phyloP scores from a whole-genome alignment of 2,329 filamentous ascomycete species.

The Aspergillus quadrilineatus region DNA sequence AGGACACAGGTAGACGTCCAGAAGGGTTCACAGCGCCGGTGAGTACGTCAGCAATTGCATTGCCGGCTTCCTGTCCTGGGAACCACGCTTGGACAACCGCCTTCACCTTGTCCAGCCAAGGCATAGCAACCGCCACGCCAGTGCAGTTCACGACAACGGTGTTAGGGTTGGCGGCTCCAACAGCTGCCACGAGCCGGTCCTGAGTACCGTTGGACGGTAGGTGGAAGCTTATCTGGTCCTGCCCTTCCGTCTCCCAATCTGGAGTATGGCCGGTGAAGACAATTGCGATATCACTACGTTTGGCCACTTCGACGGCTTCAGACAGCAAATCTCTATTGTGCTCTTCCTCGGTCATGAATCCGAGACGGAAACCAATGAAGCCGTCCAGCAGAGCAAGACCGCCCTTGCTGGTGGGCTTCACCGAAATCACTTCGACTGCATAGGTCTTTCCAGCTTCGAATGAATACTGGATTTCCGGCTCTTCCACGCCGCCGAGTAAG shows the following conservation, averaged over 20 bases:
- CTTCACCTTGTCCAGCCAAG: conserved; percentile 65
- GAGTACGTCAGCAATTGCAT: conserved; percentile 66
- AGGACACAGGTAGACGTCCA: conserved; percentile 64
- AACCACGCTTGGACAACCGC: conserved; percentile 71
- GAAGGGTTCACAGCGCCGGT: conserved; percentile 64
- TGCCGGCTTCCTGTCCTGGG: conserved; percentile 67
- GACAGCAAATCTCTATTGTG: conserved; percentile 9
- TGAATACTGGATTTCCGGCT: conserved; percentile 3
- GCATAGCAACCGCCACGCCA: conserved; percentile 37
- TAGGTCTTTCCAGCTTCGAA: conserved; percentile 9
- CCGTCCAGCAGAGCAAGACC: conserved; percentile 6
- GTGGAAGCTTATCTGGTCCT: conserved; percentile 14
- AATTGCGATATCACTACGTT: conserved; percentile 8
- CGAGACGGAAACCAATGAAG: conserved; percentile 6
- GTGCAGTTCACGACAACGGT: conserved; percentile 14
- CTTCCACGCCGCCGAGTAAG: conserved; percentile 6
- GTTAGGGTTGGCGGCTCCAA: conserved; percentile 13
- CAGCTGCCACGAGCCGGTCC: conserved; percentile 10
- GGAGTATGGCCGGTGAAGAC: conserved; percentile 15
- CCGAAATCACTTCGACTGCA: background rate
- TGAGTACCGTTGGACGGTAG: conserved; percentile 11
- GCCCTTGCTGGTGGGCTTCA: background rate
- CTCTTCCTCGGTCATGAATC: conserved; percentile 8
- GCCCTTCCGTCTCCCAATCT: conserved; percentile 16
- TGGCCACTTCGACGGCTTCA: conserved; percentile 9